Base-by-base conservation (phyloP, 345 rosid species). In the Salix brachista region DNA sequence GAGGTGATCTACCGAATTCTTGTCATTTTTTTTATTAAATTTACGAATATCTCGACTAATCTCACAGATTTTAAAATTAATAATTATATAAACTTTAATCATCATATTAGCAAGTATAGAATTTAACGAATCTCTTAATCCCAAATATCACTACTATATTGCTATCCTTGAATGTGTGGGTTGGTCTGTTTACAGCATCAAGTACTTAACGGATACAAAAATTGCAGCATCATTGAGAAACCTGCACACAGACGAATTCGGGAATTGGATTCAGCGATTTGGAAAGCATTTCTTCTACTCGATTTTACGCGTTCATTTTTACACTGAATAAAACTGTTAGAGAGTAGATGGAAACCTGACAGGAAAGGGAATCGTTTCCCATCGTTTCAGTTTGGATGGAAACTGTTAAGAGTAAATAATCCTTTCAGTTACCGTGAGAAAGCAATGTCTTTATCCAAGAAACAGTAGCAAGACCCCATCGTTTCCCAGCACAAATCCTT, bases 381-480 rank as follows among this genome's bases (percentile, higher is more conserved):
- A 32, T 32, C 34, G 34, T 3, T 32, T 32, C 34, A 3, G 34
- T 4, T 32, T 32, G 34, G 34, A 32, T 32, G 34, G 34, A 32
- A 32, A 32, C 34, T 32, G 34, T 4, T 39, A 39, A 39, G 42
- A 39, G 12, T 8, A 39, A 10, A 39, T 39, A 70, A 69, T 48
- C 56, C 3, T 67, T 28, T 54, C 69, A 62, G 37, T 72, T 81
- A 84, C 82, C 80, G 2, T 46, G 71, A 41, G 32, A 44, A 78
- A 66, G 44, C 25, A 69, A 65, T 71, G 46, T 71, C 61, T 77
- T 82, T 80, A 95, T 79, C 98, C 98, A 48, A 95, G 90, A 88
- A 88, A 95, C 80, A 95, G 97, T 77, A 93, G 98, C 89, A 95
- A 89, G 54, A 93, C 98, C 7, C 99, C 97, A 56, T 95, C 94